These are phyloP conservation scores for Dalbergia cultrata DNA, from an alignment of 306 rosid genomes.

Conservation along the genomic window DNA sequence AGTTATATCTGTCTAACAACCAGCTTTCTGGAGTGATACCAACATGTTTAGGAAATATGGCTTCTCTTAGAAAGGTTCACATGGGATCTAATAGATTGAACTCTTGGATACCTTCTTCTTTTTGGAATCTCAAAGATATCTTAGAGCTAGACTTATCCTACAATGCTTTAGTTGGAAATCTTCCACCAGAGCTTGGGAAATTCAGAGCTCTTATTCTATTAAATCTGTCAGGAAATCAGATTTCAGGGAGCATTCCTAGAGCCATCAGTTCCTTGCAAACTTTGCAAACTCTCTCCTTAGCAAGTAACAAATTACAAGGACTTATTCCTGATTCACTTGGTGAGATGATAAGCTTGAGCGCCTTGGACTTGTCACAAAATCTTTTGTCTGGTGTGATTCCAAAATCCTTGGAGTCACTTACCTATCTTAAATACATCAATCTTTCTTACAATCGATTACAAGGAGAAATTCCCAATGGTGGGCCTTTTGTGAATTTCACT, in stretches of 20 bases:
- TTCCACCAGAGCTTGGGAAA: constrained; percentile 28
- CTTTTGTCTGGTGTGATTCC: constrained; percentile 44
- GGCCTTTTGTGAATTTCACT: constrained; percentile 17
- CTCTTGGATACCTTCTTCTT: constrained; percentile 37
- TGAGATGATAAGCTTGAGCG: constrained; percentile 27
- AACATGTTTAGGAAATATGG: constrained; percentile 47
- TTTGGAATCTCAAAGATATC: constrained; percentile 49
- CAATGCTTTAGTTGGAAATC: constrained; percentile 39
- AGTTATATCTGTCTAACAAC: constrained; percentile 8
- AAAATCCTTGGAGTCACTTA: constrained; percentile 33
- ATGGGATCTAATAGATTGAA: constrained; percentile 36
- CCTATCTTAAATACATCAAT: constrained; percentile 16
- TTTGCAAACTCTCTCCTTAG: constrained; percentile 44
- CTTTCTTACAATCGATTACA: constrained; percentile 44
- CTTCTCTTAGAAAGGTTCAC: constrained; percentile 29
- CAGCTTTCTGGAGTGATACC: constrained; percentile 46
- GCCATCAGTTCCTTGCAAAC: background rate
- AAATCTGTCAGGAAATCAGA: constrained; percentile 39
- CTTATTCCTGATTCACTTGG: constrained; percentile 47
- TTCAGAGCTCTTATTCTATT: background rate
- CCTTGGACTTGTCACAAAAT: constrained; percentile 44
- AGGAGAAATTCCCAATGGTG: constrained; percentile 55
- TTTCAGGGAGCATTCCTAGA: constrained; percentile 44
- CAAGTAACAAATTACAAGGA: constrained; percentile 43
- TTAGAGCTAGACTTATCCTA: constrained; percentile 8